A percentile compares a stretch with the other conserved stretches of the same genome.
Conservation (phyloP, 345 rosid species). For the Balakata baccata region DNA sequence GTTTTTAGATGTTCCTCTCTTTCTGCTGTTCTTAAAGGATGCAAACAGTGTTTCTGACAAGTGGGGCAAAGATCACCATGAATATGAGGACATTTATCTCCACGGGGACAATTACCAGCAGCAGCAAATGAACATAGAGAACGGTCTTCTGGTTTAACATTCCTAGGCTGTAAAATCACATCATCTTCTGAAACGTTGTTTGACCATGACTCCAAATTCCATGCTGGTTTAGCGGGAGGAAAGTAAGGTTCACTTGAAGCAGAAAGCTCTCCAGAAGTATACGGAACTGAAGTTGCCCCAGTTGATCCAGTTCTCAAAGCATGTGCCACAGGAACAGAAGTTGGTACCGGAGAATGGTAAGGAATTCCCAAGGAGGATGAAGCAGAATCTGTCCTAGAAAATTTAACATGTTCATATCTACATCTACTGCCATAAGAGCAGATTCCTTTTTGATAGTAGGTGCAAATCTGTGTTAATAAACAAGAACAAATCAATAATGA, state of each 20-base stretch:
- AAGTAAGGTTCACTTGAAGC: conserved; percentile 32
- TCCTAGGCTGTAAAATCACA: conserved; percentile 35
- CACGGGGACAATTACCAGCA: conserved; percentile 75
- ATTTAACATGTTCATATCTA: conserved; percentile 70
- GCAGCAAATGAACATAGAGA: conserved; percentile 86
- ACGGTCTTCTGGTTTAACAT: conserved; percentile 48
- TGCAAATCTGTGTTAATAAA: conserved; percentile 60
- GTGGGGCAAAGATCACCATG: conserved; percentile 85
- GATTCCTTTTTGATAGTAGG: conserved; percentile 82
- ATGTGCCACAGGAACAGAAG: conserved; percentile 27
- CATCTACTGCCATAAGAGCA: conserved; percentile 84
- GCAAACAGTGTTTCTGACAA: conserved; percentile 83
- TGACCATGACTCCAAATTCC: conserved; percentile 40
- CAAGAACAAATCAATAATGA: conserved; percentile 7
- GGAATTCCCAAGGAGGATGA: conserved; percentile 51
- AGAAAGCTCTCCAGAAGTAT: conserved; percentile 37
- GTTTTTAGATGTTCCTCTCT: conserved; percentile 68
- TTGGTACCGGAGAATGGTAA: conserved; percentile 27
- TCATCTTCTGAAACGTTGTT: conserved; percentile 34
- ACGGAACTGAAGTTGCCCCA: conserved; percentile 20
- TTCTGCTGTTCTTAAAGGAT: conserved; percentile 78
- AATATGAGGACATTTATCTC: conserved; percentile 72
- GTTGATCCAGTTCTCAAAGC: conserved; percentile 28
- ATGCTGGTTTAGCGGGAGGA: conserved; percentile 33
- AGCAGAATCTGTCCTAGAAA: conserved; percentile 46